Evolutionary conservation across 2,329 filamentous ascomycete genomes (phyloP).

Genomic region (Fusarium penzigii): DNA sequence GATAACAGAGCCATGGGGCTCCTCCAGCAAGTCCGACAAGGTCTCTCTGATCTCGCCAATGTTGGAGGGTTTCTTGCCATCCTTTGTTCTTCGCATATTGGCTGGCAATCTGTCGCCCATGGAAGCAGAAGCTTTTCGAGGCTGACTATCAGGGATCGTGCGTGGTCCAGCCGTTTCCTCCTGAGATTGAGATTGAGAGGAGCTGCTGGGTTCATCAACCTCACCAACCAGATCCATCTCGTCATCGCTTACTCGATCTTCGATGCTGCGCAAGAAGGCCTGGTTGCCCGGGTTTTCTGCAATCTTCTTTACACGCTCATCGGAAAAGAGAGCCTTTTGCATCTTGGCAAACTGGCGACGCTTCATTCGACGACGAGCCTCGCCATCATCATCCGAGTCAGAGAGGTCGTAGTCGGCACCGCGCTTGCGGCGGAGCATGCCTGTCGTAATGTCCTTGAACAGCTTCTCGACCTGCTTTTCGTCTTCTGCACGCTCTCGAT

Average conservation of each 20-base stretch:
- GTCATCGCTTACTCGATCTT: constrained; percentile 76
- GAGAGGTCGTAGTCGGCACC: constrained; percentile 81
- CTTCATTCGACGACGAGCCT: constrained; percentile 77
- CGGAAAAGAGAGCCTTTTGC: constrained; percentile 82
- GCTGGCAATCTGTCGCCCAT: constrained; percentile 56
- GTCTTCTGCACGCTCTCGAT: constrained; percentile 76
- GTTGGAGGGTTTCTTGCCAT: constrained; percentile 68
- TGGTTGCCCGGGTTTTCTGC: constrained; percentile 85
- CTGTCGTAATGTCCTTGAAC: constrained; percentile 89
- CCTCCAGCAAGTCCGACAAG: constrained; percentile 80
- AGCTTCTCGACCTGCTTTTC: constrained; percentile 89
- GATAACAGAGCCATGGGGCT: constrained; percentile 54
- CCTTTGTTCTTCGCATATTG: constrained; percentile 62
- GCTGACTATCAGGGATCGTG: constrained; percentile 54
- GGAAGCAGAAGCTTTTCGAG: constrained; percentile 39
- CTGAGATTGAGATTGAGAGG: constrained; percentile 32
- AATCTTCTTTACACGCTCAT: constrained; percentile 89
- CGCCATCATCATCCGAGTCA: constrained; percentile 86
- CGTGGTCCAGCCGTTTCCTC: constrained; percentile 33
- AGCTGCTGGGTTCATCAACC: constrained; percentile 35
- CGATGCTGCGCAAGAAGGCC: constrained; percentile 87
- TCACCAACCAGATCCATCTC: constrained; percentile 74
- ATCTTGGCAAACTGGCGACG: constrained; percentile 87
- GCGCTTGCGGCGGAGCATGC: constrained; percentile 80
- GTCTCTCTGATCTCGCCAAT: constrained; percentile 82